Evolutionary conservation across 176 grass and related monocot genomes (phyloP), one percentile per base, ranked within the genome.

Genomic region (Rhynchospora tenuis): DNA sequence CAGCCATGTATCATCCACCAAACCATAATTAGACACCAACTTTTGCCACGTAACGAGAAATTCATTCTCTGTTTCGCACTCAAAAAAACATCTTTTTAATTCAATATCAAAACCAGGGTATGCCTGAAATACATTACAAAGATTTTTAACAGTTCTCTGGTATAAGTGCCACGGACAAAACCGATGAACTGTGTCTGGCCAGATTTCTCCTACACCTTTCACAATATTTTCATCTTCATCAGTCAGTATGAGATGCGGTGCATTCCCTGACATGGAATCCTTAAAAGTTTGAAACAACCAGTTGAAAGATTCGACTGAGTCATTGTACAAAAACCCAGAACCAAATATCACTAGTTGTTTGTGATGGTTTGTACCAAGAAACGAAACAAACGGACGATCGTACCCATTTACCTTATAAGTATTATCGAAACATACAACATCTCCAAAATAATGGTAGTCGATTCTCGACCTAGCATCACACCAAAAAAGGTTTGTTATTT

Each of bases 401-500:
- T 87, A 87, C 59, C 69, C 79, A 77, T 87, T 82, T 83, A 68
- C 8, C 42, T 83, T 87, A 74, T 83, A 83, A 17, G 85, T 73
- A 13, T 55, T 70, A 75, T 87, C 85, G 13, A 87, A 82, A 87
- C 85, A 87, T 65, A 87, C 11, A 15, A 87, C 80, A 47, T 87
- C 85, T 42, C 85, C 85, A 77, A 87, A 87, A 46, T 64, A 68
- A 74, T 75, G 47, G 33, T 87, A 87, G 46, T 87, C 85, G 15
- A 83, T 83, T 59, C 81, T 82, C n/a, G 85, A 87, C 56, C 68
- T 87, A 33, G 85, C 80, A 83, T 87, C 85, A n/a, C 66, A 17
- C 85, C 85, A 83, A 64, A 87, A 83, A 16, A 87, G 59, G 71
- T 87, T 87, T 76, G 85, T 83, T 82, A 87, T 87, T 87, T 77